A percentile compares a stretch with the other conserved stretches of the same genome.
phyloP scores from a whole-genome alignment of 2,329 filamentous ascomycete species.

The Aaosphaeria arxii region DNA sequence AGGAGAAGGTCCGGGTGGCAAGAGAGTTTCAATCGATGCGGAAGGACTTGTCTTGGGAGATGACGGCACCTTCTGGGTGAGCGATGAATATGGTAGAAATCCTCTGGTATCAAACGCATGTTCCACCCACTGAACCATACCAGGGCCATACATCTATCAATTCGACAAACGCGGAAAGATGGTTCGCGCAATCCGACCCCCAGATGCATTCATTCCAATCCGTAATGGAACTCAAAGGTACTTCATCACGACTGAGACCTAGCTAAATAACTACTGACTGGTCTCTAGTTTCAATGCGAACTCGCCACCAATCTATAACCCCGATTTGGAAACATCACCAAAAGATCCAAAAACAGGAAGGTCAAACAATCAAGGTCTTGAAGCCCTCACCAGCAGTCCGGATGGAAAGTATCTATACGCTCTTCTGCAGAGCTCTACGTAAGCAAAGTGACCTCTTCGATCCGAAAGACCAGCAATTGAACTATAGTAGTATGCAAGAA shows the following conservation, averaged over 20 bases:
- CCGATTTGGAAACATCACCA: slow-evolving; percentile 49
- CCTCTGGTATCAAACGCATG: neutral
- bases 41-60: slow-evolving; percentile 63
- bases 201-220: slow-evolving; percentile 61
- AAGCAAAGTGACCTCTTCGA: slow-evolving; percentile 46
- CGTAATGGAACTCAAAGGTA: slow-evolving; percentile 55
- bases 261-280: neutral
- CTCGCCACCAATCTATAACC: slow-evolving; percentile 60
- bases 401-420: slow-evolving; percentile 64
- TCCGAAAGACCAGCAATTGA: neutral
- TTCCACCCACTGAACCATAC: neutral
- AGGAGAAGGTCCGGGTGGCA: slow-evolving; percentile 56
- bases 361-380: slow-evolving; percentile 73
- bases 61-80: slow-evolving; percentile 64
- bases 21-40: slow-evolving; percentile 59
- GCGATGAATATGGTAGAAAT: slow-evolving; percentile 60
- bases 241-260: neutral
- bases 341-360: slow-evolving; percentile 60
- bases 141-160: slow-evolving; percentile 66
- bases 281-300: slow-evolving; percentile 59
- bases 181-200: slow-evolving; percentile 62
- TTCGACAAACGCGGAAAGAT: slow-evolving; percentile 60
- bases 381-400: slow-evolving; percentile 62
- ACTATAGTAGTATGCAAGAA: slow-evolving; percentile 22
- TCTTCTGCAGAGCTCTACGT: slow-evolving; percentile 62